phyloP scores from a whole-genome alignment of 192 early-diverging fungal species.

The Gonapodya sp. region DNA sequence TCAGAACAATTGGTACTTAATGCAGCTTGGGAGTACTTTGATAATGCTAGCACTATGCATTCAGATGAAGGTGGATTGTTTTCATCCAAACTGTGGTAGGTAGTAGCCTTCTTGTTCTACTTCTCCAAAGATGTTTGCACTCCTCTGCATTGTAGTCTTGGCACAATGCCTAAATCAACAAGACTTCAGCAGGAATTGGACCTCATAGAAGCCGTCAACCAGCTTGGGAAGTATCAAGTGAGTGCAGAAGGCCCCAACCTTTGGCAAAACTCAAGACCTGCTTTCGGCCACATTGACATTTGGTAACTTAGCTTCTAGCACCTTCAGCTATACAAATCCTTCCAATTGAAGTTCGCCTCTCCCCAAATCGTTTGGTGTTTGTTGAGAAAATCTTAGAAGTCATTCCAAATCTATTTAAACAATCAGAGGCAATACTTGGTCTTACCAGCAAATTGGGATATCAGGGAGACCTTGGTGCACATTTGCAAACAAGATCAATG shows the following conservation, averaged over 20 bases:
- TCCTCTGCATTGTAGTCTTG: neutral
- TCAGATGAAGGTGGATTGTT: neutral
- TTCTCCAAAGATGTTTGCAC: too few species aligned
- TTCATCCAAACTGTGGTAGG: neutral
- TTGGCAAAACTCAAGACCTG: too few species aligned
- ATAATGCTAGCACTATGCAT: neutral
- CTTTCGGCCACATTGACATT: too few species aligned
- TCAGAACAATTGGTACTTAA: neutral
- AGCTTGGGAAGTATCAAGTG: neutral
- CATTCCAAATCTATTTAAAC: neutral
- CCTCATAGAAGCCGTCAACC: neutral
- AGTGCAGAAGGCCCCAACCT: too few species aligned
- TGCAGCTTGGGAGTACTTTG: neutral
- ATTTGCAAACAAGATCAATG: neutral
- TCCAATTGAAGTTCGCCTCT: neutral
- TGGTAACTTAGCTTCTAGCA: too few species aligned
- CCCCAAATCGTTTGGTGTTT: neutral
- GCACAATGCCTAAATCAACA: neutral
- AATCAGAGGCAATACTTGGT: neutral
- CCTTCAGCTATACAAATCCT: neutral
- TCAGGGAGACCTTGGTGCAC: neutral
- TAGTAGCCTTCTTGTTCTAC: neutral
- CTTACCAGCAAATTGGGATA: neutral
- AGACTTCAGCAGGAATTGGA: neutral
- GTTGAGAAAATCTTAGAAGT: neutral